Percentiles rank a stretch among this genome's conserved stretches.
phyloP scores from a whole-genome alignment of 768 basidiomycete genomes.

The Phaffia australis region DNA sequence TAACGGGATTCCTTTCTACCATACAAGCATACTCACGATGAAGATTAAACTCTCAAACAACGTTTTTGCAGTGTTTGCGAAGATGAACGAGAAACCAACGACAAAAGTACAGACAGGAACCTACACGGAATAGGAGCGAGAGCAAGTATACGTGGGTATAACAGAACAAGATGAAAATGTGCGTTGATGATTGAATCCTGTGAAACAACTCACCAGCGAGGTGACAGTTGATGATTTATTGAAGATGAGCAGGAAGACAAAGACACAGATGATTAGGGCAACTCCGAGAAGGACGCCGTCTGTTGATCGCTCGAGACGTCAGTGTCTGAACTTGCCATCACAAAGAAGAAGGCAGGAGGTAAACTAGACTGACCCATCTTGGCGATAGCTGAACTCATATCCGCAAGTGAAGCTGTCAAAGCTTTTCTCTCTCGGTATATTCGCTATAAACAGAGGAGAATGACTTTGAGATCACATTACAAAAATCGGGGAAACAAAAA shows the following conservation, averaged over 20 bases:
- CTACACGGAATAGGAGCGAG: background rate
- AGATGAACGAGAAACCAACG: slow-evolving; percentile 74
- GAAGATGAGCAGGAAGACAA: slow-evolving; percentile 65
- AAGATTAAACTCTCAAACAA: slow-evolving; percentile 74
- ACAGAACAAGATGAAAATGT: slow-evolving; percentile 40
- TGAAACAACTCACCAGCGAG: slow-evolving; percentile 44
- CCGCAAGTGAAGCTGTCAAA: slow-evolving; percentile 59
- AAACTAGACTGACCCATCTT: slow-evolving; percentile 43
- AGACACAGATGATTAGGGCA: slow-evolving; percentile 51
- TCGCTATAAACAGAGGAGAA: slow-evolving; percentile 33
- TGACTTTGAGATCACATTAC: background rate
- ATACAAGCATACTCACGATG: slow-evolving; percentile 50
- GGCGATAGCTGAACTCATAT: slow-evolving; percentile 54
- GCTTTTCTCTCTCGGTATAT: slow-evolving; percentile 70
- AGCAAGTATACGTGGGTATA: background rate
- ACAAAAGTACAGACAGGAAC: background rate
- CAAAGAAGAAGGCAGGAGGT: too few species aligned
- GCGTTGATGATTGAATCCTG: slow-evolving; percentile 56
- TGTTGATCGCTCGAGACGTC: too few species aligned
- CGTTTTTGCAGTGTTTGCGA: slow-evolving; percentile 67
- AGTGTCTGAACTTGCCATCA: too few species aligned
- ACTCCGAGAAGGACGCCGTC: slow-evolving; percentile 60
- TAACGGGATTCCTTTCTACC: background rate
- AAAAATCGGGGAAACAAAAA: background rate
- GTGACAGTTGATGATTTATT: slow-evolving; percentile 54